These are phyloP conservation scores for Naganishia albida DNA, from an alignment of 1,284 basidiomycete species.

Conservation along the genomic window DNA sequence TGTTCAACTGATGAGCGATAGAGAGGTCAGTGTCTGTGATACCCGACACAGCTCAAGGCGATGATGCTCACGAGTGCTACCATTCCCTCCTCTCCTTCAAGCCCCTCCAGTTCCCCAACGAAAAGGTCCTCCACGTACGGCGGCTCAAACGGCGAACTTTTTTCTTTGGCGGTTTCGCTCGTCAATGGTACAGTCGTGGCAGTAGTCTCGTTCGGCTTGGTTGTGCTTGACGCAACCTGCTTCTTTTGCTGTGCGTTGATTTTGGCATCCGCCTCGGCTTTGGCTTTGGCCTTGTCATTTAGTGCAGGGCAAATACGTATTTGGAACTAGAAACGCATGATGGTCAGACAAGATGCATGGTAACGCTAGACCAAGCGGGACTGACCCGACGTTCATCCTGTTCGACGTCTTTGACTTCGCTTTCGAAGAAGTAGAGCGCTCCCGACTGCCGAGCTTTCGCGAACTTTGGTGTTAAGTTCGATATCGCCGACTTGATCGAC, in stretches of 20 bases:
- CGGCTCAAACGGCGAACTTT: slow-evolving; percentile 68
- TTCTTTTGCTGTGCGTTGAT: slow-evolving; percentile 15
- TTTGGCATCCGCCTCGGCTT: slow-evolving; percentile 39
- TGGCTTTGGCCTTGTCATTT: slow-evolving; percentile 65
- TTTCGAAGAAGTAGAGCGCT: slow-evolving; percentile 75
- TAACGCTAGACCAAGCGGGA: slow-evolving; percentile 2
- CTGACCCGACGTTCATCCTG: slow-evolving; percentile 67
- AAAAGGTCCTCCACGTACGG: slow-evolving; percentile 74
- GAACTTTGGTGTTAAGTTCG: slow-evolving; percentile 63
- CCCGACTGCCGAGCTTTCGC: slow-evolving; percentile 65
- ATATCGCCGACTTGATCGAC: slow-evolving; percentile 50
- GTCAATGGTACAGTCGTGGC: slow-evolving; percentile 12
- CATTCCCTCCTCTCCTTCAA: slow-evolving; percentile 66
- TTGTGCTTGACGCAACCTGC: slow-evolving; percentile 28
- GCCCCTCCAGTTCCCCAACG: slow-evolving; percentile 69
- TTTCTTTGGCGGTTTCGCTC: slow-evolving; percentile 44
- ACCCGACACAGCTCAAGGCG: not conserved
- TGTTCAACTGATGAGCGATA: slow-evolving; percentile 40
- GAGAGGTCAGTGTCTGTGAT: slow-evolving; percentile 18
- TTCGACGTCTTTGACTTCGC: slow-evolving; percentile 62
- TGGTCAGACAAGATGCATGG: not conserved
- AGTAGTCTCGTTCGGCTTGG: slow-evolving; percentile 38
- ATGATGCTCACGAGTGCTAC: slow-evolving; percentile 65
- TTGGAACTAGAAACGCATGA: slow-evolving; percentile 63
- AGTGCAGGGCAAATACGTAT: slow-evolving; percentile 77